Conservation (phyloP, 1,284 basidiomycete genomes). For the Austropuccinia psidii region DNA sequence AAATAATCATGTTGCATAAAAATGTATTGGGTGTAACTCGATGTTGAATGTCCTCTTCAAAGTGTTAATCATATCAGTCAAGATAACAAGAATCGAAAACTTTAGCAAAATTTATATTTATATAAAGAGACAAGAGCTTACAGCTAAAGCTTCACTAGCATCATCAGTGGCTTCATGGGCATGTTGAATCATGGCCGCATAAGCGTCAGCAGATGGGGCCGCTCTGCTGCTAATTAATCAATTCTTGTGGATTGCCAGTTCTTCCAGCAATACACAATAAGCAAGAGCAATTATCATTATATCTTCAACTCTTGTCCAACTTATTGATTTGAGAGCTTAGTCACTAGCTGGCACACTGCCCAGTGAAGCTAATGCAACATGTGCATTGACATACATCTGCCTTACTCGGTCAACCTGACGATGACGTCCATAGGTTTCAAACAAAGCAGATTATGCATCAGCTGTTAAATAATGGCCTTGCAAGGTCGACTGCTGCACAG, state of each 20-base stretch:
- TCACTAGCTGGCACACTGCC: not conserved
- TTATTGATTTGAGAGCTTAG: not conserved
- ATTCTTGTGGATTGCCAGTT: slow-evolving; percentile 69
- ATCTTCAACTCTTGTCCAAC: slow-evolving; percentile 74
- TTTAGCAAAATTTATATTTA: not conserved
- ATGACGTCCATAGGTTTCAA: slow-evolving; percentile 18
- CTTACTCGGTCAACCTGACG: slow-evolving; percentile 18
- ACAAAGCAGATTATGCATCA: slow-evolving; percentile 19
- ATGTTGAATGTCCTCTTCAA: slow-evolving; percentile 64
- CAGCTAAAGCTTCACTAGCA: slow-evolving; percentile 65
- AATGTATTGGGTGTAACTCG: slow-evolving; percentile 71
- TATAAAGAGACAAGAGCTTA: not conserved
- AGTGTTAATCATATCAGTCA: slow-evolving; percentile 52
- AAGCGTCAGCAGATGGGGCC: slow-evolving; percentile 74
- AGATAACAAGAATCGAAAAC: not conserved
- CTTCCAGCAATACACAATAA: slow-evolving; percentile 67
- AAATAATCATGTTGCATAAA: slow-evolving; percentile 91
- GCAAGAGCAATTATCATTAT: slow-evolving; percentile 77
- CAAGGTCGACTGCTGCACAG: not conserved
- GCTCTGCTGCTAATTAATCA: slow-evolving; percentile 68
- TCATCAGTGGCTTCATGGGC: slow-evolving; percentile 91
- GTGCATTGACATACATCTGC: slow-evolving; percentile 29
- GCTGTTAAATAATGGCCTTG: slow-evolving; percentile 8
- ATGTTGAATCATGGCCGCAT: slow-evolving; percentile 75
- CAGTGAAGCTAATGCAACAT: slow-evolving; percentile 6